Conservation (phyloP, 805 yeast species). For the Zygosaccharomyces bisporus region DNA sequence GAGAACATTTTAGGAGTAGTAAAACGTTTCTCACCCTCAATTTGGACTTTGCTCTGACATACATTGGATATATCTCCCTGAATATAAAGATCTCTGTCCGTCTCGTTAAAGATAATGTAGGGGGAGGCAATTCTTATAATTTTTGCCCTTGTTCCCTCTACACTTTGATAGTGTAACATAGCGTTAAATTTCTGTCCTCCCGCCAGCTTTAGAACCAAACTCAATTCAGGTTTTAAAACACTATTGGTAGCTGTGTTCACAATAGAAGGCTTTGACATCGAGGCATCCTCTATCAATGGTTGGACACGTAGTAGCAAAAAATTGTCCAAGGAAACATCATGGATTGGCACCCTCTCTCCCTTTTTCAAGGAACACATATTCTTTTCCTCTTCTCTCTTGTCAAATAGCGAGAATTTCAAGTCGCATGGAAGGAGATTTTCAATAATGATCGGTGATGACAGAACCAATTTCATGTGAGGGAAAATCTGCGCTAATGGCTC, state of each 20-base stretch:
- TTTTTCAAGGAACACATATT: slow-evolving; percentile 59
- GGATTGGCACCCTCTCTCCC: slow-evolving; percentile 70
- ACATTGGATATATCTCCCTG: slow-evolving; percentile 54
- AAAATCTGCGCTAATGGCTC: slow-evolving; percentile 72
- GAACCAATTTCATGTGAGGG: slow-evolving; percentile 74
- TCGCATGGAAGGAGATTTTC: slow-evolving; percentile 85
- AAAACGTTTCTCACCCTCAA: slow-evolving; percentile 30
- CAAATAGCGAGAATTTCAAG: slow-evolving; percentile 68
- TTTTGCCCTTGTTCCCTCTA: slow-evolving; percentile 49
- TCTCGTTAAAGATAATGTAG: slow-evolving; percentile 75
- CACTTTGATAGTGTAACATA: slow-evolving; percentile 57
- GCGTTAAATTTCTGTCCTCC: slow-evolving; percentile 68
- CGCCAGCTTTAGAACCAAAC: slow-evolving; percentile 48
- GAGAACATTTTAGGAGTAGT: slow-evolving; percentile 79
- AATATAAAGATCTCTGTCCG: slow-evolving; percentile 61
- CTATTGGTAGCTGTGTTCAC: slow-evolving; percentile 50
- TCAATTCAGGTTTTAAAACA: slow-evolving; percentile 54
- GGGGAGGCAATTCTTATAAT: slow-evolving; percentile 76
- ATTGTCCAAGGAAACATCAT: slow-evolving; percentile 71
- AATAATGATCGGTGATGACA: slow-evolving; percentile 82
- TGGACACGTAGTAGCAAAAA: slow-evolving; percentile 66
- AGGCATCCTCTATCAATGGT: slow-evolving; percentile 45
- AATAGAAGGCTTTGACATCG: slow-evolving; percentile 37
- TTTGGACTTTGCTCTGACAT: slow-evolving; percentile 43
- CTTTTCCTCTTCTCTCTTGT: slow-evolving; percentile 63